Conservation (phyloP, 108 stramenopile species). For the Skeletonema potamos region DNA sequence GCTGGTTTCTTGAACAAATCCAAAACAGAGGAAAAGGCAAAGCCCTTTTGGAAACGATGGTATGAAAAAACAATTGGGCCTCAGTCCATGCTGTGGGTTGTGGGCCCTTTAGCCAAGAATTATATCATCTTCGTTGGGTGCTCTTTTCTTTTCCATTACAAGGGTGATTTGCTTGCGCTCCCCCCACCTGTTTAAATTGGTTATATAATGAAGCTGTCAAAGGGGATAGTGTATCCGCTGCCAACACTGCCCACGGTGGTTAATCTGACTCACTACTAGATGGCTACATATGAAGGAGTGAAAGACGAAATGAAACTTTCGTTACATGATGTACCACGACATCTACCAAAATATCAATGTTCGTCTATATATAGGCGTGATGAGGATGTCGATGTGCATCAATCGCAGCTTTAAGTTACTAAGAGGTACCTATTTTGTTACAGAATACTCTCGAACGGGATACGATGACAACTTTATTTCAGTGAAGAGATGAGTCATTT, state of each 20-base stretch:
- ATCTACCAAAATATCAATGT: too few relatives aligned
- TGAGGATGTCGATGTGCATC: too few relatives aligned
- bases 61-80: constrained; percentile 71
- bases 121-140: constrained; percentile 78
- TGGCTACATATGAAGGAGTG: too few relatives aligned
- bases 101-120: constrained; percentile 69
- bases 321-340: too few relatives aligned
- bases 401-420: neutral
- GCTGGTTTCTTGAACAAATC: constrained; percentile 79
- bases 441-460: neutral
- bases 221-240: too few relatives aligned
- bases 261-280: neutral
- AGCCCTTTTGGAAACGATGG: constrained; percentile 48
- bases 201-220: neutral
- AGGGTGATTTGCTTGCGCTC: constrained; percentile 73
- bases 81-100: constrained; percentile 60
- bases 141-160: constrained; percentile 65
- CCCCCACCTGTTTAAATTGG: constrained; percentile 74
- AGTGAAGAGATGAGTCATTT: constrained; percentile 1
- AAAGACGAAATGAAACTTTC: too few relatives aligned
- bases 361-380: too few relatives aligned
- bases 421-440: neutral
- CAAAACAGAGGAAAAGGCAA: constrained; percentile 10
- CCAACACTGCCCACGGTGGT: too few relatives aligned
- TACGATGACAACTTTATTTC: neutral